A percentile compares a stretch with the other conserved stretches of the same genome.
phyloP scores from a whole-genome alignment of 2,329 filamentous ascomycete genomes.

The Alternaria sp. region DNA sequence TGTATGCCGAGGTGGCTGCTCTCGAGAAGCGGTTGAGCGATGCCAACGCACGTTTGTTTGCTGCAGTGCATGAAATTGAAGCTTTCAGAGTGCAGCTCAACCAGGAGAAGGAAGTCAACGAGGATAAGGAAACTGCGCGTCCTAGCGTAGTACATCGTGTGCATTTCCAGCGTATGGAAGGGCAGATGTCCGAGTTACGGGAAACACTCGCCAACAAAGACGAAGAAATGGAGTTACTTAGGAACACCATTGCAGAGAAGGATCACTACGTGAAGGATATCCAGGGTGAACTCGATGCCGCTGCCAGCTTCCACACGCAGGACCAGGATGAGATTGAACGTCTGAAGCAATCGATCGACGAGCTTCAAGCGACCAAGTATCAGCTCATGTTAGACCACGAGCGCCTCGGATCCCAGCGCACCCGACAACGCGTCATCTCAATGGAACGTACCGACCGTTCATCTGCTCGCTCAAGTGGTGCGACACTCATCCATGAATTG shows the following conservation, averaged over 20 bases:
- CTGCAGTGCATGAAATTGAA: conserved; percentile 36
- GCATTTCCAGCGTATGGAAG: conserved; percentile 48
- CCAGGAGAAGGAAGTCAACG: conserved; percentile 39
- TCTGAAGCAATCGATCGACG: conserved; percentile 33
- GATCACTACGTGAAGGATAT: conserved; percentile 32
- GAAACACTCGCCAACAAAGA: conserved; percentile 33
- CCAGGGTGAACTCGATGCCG: conserved; percentile 30
- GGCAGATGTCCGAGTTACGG: conserved; percentile 39
- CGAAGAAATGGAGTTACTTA: conserved; percentile 33
- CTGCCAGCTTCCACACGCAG: conserved; percentile 25
- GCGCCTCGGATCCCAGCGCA: conserved; percentile 35
- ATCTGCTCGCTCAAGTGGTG: conserved; percentile 42
- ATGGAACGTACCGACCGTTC: conserved; percentile 34
- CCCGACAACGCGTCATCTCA: conserved; percentile 32
- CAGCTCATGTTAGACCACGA: conserved; percentile 48
- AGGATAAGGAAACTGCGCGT: conserved; percentile 43
- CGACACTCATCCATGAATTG: conserved; percentile 43
- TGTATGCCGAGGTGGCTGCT: conserved; percentile 41
- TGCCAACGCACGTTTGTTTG: conserved; percentile 40
- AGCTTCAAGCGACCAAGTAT: conserved; percentile 41
- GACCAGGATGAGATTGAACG: conserved; percentile 41
- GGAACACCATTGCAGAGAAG: conserved; percentile 27
- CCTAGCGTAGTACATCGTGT: conserved; percentile 46
- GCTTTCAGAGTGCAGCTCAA: conserved; percentile 36
- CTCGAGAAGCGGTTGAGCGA: conserved; percentile 44